These are phyloP conservation scores for Polygonum maritimum DNA, from an alignment of 148 eudicot genomes.

Conservation along the genomic window DNA sequence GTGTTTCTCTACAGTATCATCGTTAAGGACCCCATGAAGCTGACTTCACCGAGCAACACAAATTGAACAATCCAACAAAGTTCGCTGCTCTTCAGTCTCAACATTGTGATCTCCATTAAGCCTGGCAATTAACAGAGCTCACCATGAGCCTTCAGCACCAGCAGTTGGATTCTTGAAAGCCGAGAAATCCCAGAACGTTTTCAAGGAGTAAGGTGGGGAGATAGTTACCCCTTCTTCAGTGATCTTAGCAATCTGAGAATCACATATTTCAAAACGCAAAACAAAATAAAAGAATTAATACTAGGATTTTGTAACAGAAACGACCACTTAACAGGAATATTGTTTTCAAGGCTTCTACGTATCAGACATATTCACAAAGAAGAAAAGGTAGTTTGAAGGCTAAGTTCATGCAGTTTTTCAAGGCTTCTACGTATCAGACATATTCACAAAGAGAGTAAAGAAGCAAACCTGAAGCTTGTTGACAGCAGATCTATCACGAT, in stretches of 20 bases:
- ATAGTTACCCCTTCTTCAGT: constrained; percentile 65
- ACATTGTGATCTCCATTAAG: neutral
- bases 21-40: too few species aligned
- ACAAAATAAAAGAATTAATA: neutral
- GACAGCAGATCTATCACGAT: constrained; percentile 91
- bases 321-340: too few species aligned
- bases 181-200: constrained; percentile 62
- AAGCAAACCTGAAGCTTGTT: constrained; percentile 90
- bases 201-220: constrained; percentile 70
- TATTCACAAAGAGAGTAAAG: too few species aligned
- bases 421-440: too few species aligned
- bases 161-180: constrained; percentile 76
- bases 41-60: neutral
- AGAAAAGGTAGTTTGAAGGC: neutral
- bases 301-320: neutral
- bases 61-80: neutral
- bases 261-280: neutral
- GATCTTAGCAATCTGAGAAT: constrained; percentile 67
- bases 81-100: neutral
- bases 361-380: neutral
- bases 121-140: constrained; percentile 2
- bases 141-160: constrained; percentile 88
- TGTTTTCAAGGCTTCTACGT: neutral
- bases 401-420: too few species aligned
- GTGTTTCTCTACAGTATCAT: too few species aligned